Evolutionary conservation across 768 basidiomycete genomes (phyloP), one percentile per base, ranked within the genome.

Genomic region (Sarcodon aspratus): DNA sequence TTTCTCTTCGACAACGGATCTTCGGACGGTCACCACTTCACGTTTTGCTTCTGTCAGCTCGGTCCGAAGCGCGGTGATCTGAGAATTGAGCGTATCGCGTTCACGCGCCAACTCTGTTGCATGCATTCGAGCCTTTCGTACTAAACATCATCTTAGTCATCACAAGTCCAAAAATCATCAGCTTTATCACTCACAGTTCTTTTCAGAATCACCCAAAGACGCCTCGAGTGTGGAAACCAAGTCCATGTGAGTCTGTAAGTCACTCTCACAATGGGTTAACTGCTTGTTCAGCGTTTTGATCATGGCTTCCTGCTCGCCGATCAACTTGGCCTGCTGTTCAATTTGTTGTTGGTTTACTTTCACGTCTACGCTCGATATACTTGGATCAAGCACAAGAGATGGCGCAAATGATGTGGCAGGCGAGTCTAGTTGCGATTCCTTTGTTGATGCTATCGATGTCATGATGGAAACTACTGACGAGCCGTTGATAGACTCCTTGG

Each of bases 211-310:
- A 45, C 85, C 85, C 11, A 95, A 72, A 6, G 88, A 90, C 40
- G 82, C 76, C 66, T 95, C 90, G 21, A 95, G 73, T 9, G 83
- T 87, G 53, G 69, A 75, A 52, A 92, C 89, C 47, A 92, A 76
- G 62, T 95, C 89, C 77, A 92, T 90, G 59, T 94, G 90, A 27
- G 86, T 82, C 56, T 93, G 87, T 54, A 94, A 70, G 64, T 96
- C 92, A 52, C 75, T 78, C 66, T 96, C 93, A 59, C 90, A 93
- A 62, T 95, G 92, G n/a, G 80, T 81, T 44, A 96, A 63, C 64
- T 93, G 91, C 64, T 95, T 93, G 66, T 92, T 93, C 53, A 96
- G 75, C 18, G 87, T 92, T 66, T 89, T 87, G 69, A 95, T 89
- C 85, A 91, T 93, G 46, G 74, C 78, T 56, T 90, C 85, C 60